A percentile compares a stretch with the other conserved stretches of the same genome.
Conservation (phyloP, 2,329 filamentous ascomycete genomes). For the Microascus cirrosus region DNA sequence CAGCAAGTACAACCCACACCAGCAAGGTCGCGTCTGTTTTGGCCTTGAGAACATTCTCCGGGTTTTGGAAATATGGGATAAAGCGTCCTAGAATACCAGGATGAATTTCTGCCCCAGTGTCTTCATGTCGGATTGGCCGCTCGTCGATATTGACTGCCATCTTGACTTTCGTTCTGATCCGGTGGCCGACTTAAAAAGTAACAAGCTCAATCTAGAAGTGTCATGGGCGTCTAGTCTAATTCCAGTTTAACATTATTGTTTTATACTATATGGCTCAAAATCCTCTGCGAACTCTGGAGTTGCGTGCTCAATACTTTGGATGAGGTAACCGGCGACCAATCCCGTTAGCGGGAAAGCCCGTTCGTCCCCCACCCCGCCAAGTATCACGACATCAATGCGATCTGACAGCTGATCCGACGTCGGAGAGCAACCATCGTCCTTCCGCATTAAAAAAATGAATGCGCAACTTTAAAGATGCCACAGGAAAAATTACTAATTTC, state of each 20-base stretch:
- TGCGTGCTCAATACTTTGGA: not conserved
- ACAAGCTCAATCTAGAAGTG: not conserved
- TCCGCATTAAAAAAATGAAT: too few relatives aligned
- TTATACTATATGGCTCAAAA: not conserved
- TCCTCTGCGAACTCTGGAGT: not conserved
- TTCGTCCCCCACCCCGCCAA: not conserved
- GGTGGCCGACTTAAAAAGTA: not conserved
- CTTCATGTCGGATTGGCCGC: not conserved
- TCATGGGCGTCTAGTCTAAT: not conserved
- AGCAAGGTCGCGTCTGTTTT: slow-evolving; percentile 16
- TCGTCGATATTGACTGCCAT: not conserved
- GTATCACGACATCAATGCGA: too few relatives aligned
- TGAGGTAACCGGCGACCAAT: not conserved
- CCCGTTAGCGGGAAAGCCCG: not conserved
- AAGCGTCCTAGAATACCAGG: not conserved
- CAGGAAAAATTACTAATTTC: not conserved
- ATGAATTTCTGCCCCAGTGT: not conserved
- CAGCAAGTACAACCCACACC: slow-evolving; percentile 17
- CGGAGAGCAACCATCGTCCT: too few relatives aligned
- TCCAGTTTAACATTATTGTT: not conserved
- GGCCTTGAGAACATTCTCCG: slow-evolving; percentile 14
- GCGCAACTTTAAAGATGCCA: not conserved
- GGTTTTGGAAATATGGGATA: slow-evolving; percentile 15
- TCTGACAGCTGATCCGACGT: too few relatives aligned
- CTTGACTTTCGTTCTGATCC: not conserved